A percentile compares a stretch with the other conserved stretches of the same genome.
Conservation (phyloP, 768 basidiomycete species). For the Asterophora parasitica region DNA sequence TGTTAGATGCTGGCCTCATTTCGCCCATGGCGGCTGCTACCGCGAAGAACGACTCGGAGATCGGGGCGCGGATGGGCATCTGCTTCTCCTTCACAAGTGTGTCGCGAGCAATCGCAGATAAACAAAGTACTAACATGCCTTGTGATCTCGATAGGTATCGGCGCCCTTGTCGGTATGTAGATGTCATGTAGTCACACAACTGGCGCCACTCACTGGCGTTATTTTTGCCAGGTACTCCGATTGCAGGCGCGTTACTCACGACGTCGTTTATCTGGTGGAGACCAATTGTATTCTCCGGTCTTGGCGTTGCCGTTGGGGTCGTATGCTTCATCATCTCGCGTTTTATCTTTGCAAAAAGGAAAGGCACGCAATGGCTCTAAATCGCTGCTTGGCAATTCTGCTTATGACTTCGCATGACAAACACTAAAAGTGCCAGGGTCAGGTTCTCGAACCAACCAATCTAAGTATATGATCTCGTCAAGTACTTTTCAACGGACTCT, state of each 20-base stretch:
- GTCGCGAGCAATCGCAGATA: not conserved
- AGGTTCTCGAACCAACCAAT: no score
- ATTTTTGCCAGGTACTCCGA: slow-evolving; percentile 43
- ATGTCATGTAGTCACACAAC: not conserved
- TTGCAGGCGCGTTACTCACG: slow-evolving; percentile 53
- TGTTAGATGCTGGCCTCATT: slow-evolving; percentile 35
- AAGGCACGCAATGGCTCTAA: slow-evolving; percentile 18
- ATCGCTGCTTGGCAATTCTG: no score
- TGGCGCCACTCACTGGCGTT: slow-evolving; percentile 3
- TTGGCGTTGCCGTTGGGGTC: slow-evolving; percentile 27
- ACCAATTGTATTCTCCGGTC: slow-evolving; percentile 48
- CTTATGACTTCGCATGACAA: no score
- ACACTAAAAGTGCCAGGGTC: no score
- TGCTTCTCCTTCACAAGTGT: slow-evolving; percentile 30
- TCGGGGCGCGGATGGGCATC: slow-evolving; percentile 53
- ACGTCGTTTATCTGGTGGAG: slow-evolving; percentile 53
- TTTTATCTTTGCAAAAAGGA: slow-evolving; percentile 21
- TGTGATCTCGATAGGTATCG: slow-evolving; percentile 30
- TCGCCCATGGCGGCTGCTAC: slow-evolving; percentile 40
- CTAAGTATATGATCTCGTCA: no score
- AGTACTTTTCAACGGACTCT: no score
- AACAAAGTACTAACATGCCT: slow-evolving; percentile 10
- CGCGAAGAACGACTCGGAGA: slow-evolving; percentile 41
- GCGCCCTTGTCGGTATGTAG: slow-evolving; percentile 35
- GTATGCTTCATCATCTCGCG: slow-evolving; percentile 27